Evolutionary conservation across 2,329 filamentous ascomycete species (phyloP), one percentile per base, ranked within the genome.

Genomic region (Coniochaeta sp.): DNA sequence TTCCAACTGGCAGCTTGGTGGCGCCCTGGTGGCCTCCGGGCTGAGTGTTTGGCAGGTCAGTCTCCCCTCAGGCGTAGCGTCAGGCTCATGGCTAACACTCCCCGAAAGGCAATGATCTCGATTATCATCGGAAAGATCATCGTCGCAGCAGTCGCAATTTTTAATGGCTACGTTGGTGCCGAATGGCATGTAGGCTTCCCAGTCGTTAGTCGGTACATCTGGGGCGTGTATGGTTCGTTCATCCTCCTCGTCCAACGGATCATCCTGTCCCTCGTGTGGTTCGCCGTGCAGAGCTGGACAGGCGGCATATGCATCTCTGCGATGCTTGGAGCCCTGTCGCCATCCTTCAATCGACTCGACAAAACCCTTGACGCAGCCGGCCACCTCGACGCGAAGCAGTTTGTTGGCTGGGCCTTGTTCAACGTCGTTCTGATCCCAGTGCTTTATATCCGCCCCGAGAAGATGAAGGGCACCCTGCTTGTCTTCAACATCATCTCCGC

Each of bases 111-210:
- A n/a, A 53, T 57, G 16, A 51, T 54, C 27, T 52, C 50, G 3
- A 51, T 55, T 32, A 49, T 74, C 56, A 55, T 72, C 30, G 71
- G 66, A 9, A 70, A 74, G 56, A 54, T 66, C 49, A 61, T 71
- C 51, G 40, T 45, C 46, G 63, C 64, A 14, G 40, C 61, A 22
- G 61, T 71, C 27, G 64, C 67, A 10, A 64, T 68, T 38, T 53
- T 62, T 32, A 68, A 66, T 33, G 70, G 69, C 42, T 63, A 60
- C 24, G 65, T 68, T 14, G 70, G 69, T 16, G 70, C 69, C 6
- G 59, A 65, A 48, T 72, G 67, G 57, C 71, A 74, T 53, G 69
- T 74, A 28, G 69, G 69, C 7, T 75, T 72, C 35, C 67, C 72
- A 0, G 69, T 76, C 13, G 61, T 67, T 6, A 63, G 64, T 10